Percentiles rank a stretch among this genome's conserved stretches.
These are phyloP conservation scores for Fusarium sp. DNA, from an alignment of 2,329 filamentous ascomycete species.

Conservation along the genomic window DNA sequence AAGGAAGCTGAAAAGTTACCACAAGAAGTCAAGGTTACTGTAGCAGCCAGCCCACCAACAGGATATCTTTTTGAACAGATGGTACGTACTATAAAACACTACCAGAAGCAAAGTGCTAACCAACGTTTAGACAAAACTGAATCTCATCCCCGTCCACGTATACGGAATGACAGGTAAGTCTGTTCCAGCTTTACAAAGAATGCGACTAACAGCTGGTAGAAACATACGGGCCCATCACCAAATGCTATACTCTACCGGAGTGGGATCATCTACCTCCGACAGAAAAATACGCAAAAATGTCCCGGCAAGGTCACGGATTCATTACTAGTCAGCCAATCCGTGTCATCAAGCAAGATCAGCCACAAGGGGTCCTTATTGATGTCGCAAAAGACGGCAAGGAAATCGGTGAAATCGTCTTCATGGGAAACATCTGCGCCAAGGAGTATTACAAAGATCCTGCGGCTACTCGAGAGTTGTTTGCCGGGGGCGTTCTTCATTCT, in stretches of 20 bases:
- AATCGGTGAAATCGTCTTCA: conserved; percentile 76
- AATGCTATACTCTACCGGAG: conserved; percentile 85
- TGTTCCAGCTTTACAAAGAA: background rate
- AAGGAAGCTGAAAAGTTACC: conserved; percentile 77
- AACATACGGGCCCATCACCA: conserved; percentile 96
- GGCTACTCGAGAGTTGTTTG: conserved; percentile 87
- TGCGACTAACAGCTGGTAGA: conserved; percentile 55
- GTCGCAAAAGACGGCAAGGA: conserved; percentile 61
- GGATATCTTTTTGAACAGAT: conserved; percentile 94
- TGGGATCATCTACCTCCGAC: conserved; percentile 81
- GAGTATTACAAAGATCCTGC: conserved; percentile 92
- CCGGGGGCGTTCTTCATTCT: conserved; percentile 86
- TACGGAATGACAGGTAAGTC: conserved; percentile 75
- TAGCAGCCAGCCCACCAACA: conserved; percentile 91
- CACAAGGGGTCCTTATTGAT: conserved; percentile 65
- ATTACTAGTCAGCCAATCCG: conserved; percentile 83
- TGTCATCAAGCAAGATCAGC: conserved; percentile 82
- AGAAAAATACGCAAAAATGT: conserved; percentile 90
- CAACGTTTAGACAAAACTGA: conserved; percentile 64
- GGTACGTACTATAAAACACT: conserved; percentile 57
- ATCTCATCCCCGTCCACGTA: conserved; percentile 90
- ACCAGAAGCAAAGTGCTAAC: conserved; percentile 1
- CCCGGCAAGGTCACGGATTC: conserved; percentile 92
- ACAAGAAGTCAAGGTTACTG: conserved; percentile 83
- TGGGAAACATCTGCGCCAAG: conserved; percentile 90